A percentile compares a stretch with the other conserved stretches of the same genome.
Evolutionary conservation across 495 filamentous ascomycete genomes (phyloP).

Genomic region (Penicillium paxilli): DNA sequence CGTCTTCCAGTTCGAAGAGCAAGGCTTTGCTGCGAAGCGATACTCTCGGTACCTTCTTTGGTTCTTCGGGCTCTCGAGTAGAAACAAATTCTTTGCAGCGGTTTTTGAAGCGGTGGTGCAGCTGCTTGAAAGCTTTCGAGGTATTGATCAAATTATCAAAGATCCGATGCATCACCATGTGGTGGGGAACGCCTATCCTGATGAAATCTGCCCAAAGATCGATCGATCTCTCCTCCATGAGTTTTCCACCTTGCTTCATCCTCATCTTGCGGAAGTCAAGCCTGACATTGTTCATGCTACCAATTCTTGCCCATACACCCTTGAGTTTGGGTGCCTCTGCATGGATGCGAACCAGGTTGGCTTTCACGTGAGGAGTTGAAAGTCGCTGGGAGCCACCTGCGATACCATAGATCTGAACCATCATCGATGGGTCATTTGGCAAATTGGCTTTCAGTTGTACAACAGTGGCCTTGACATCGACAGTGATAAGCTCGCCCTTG

Average conservation of each 20-base stretch:
- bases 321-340: slow-evolving; percentile 80
- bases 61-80: slow-evolving; percentile 75
- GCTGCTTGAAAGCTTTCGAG: slow-evolving; percentile 80
- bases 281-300: slow-evolving; percentile 77
- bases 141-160: slow-evolving; percentile 91
- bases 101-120: slow-evolving; percentile 87
- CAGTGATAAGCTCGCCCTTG: slow-evolving; percentile 67
- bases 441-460: slow-evolving; percentile 86
- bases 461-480: slow-evolving; percentile 76
- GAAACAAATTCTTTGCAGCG: slow-evolving; percentile 85
- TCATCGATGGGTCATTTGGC: slow-evolving; percentile 82
- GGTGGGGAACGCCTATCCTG: slow-evolving; percentile 87
- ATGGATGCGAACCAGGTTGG: slow-evolving; percentile 78
- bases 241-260: slow-evolving; percentile 58
- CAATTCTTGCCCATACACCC: slow-evolving; percentile 78
- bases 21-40: slow-evolving; percentile 78
- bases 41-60: slow-evolving; percentile 82
- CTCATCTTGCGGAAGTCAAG: slow-evolving; percentile 76
- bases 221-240: slow-evolving; percentile 76
- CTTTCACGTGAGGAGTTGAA: slow-evolving; percentile 72
- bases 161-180: slow-evolving; percentile 85
- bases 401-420: slow-evolving; percentile 82
- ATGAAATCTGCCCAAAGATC: slow-evolving; percentile 86
- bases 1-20: slow-evolving; percentile 90
- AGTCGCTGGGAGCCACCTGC: slow-evolving; percentile 84